These are phyloP conservation scores for Trypanosoma avium DNA, from an alignment of 208 protist species.

Conservation along the genomic window DNA sequence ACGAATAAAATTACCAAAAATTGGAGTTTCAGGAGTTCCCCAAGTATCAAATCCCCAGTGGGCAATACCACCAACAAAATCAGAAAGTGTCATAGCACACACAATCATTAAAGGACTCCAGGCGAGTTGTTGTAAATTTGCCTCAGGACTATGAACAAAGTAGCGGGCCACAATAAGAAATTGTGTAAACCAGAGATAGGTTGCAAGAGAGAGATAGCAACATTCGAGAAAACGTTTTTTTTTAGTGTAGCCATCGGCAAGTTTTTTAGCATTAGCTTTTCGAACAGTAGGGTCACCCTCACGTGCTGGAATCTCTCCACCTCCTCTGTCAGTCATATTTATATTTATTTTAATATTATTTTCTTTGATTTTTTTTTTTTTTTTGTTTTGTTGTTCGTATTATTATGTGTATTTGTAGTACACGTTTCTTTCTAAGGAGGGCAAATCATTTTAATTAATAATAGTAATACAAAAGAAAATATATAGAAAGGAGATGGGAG, in stretches of 20 bases:
- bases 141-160: slow-evolving; percentile 63
- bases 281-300: slow-evolving; percentile 42
- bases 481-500: too few relatives aligned
- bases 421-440: not conserved
- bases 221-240: slow-evolving; percentile 83
- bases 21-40: slow-evolving; percentile 84
- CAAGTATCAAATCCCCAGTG: slow-evolving; percentile 95
- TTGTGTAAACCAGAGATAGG: slow-evolving; percentile 60
- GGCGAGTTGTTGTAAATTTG: slow-evolving; percentile 58
- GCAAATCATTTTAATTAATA: not conserved
- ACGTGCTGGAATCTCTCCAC: slow-evolving; percentile 35
- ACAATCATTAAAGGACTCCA: slow-evolving; percentile 65
- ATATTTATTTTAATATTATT: not conserved
- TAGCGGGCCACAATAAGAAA: slow-evolving; percentile 65
- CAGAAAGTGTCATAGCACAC: slow-evolving; percentile 83
- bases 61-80: slow-evolving; percentile 89
- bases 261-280: slow-evolving; percentile 73
- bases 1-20: slow-evolving; percentile 93
- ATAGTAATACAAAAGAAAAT: not conserved
- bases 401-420: not conserved
- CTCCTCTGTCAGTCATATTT: slow-evolving; percentile 12
- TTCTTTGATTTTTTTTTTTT: slow-evolving; percentile 17
- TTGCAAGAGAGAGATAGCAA: slow-evolving; percentile 69
- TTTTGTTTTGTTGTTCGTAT: not conserved
- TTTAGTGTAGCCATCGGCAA: slow-evolving; percentile 82